Conservation (phyloP, 805 yeast genomes). For the Saccharomycopsis sp. region DNA sequence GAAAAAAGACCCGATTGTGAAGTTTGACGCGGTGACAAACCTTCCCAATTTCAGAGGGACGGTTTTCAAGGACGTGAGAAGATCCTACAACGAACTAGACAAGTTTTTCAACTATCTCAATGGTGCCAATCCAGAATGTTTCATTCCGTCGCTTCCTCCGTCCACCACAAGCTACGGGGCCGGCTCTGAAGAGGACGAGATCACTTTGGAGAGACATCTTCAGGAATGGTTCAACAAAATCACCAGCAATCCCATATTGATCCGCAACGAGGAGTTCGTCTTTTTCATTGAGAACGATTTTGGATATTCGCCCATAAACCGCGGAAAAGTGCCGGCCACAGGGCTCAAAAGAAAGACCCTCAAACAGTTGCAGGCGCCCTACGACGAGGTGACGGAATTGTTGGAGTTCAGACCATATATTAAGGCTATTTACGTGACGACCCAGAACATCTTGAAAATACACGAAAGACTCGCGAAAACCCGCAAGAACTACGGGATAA, state of each 20-base stretch:
- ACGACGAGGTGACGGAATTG: conserved; percentile 74
- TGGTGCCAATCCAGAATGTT: conserved; percentile 82
- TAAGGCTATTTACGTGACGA: conserved; percentile 59
- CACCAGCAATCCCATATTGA: conserved; percentile 65
- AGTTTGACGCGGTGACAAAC: conserved; percentile 58
- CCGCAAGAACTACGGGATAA: conserved; percentile 43
- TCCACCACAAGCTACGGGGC: conserved; percentile 71
- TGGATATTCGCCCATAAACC: conserved; percentile 44
- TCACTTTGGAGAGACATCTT: conserved; percentile 47
- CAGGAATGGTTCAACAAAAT: conserved; percentile 86
- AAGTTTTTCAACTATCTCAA: conserved; percentile 71
- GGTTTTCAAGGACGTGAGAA: conserved; percentile 63
- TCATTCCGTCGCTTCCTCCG: conserved; percentile 82
- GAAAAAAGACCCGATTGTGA: conserved; percentile 64
- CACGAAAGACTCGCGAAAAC: conserved; percentile 48
- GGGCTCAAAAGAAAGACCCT: conserved; percentile 85
- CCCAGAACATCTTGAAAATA: conserved; percentile 45
- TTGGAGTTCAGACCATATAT: conserved; percentile 84
- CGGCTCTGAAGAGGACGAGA: conserved; percentile 76
- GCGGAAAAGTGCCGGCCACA: conserved; percentile 61
- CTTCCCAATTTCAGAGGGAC: conserved; percentile 71
- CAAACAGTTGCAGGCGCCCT: conserved; percentile 88
- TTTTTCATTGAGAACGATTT: conserved; percentile 77
- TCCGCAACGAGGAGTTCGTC: conserved; percentile 82
- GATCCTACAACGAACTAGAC: conserved; percentile 73